Evolutionary conservation across 2,329 filamentous ascomycete species (phyloP).

Genomic region (Trichophyton simii): DNA sequence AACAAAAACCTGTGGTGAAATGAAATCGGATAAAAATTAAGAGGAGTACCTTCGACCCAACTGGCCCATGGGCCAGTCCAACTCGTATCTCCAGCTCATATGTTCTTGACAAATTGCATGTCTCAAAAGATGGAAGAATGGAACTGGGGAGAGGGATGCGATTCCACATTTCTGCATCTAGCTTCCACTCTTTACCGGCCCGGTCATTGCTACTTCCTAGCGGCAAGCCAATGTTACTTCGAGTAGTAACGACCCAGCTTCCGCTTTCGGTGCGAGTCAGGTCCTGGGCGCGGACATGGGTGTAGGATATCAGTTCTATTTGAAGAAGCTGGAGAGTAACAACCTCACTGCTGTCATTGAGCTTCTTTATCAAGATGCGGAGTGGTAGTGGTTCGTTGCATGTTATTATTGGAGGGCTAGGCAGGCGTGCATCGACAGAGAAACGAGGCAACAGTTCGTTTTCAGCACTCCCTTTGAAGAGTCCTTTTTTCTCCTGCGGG

Average conservation of each 20-base stretch:
- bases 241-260: slow-evolving; percentile 63
- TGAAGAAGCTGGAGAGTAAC: slow-evolving; percentile 69
- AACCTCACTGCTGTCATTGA: slow-evolving; percentile 54
- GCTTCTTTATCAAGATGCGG: slow-evolving; percentile 64
- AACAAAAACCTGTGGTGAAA: neutral
- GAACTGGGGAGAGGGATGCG: slow-evolving; percentile 64
- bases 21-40: neutral
- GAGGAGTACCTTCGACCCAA: slow-evolving; percentile 38
- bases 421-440: slow-evolving; percentile 70
- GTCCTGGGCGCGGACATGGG: slow-evolving; percentile 66
- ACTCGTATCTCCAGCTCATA: slow-evolving; percentile 78
- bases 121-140: slow-evolving; percentile 72
- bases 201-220: slow-evolving; percentile 48
- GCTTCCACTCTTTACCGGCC: slow-evolving; percentile 53
- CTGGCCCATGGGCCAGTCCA: slow-evolving; percentile 61
- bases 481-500: slow-evolving; percentile 37
- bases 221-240: slow-evolving; percentile 57
- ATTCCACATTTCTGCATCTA: slow-evolving; percentile 64
- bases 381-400: slow-evolving; percentile 79
- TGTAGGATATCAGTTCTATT: slow-evolving; percentile 68
- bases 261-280: slow-evolving; percentile 56
- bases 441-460: slow-evolving; percentile 42
- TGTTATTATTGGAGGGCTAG: slow-evolving; percentile 75
- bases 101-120: slow-evolving; percentile 70
- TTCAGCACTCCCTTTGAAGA: slow-evolving; percentile 42